phyloP scores from a whole-genome alignment of 2,329 filamentous ascomycete species.

The Colletotrichum somersetense region DNA sequence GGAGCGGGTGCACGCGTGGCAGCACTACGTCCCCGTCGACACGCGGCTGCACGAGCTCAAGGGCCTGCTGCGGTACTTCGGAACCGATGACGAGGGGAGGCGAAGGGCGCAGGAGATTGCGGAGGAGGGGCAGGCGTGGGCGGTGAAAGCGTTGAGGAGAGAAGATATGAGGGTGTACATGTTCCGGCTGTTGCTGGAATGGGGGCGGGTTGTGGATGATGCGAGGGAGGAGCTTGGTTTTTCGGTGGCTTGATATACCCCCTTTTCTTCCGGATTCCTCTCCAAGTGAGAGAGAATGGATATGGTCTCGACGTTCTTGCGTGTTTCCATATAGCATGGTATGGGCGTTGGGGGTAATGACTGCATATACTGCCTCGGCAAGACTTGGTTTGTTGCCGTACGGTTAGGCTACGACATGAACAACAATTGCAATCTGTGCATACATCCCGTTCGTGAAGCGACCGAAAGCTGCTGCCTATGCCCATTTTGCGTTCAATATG shows the following conservation, averaged over 20 bases:
- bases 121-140: conserved; percentile 61
- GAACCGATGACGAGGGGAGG: conserved; percentile 39
- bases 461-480: background rate
- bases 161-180: conserved; percentile 83
- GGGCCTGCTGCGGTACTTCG: conserved; percentile 44
- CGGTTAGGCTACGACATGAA: background rate
- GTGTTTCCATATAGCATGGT: background rate
- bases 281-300: background rate
- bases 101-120: conserved; percentile 43
- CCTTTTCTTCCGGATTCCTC: background rate
- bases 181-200: conserved; percentile 79
- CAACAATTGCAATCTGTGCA: background rate
- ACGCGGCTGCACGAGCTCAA: conserved; percentile 47
- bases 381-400: background rate
- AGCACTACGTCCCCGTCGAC: conserved; percentile 74
- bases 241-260: conserved; percentile 28
- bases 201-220: conserved; percentile 74
- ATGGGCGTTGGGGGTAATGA: background rate
- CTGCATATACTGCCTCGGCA: background rate
- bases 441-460: background rate
- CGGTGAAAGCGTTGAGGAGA: conserved; percentile 67
- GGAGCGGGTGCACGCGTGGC: conserved; percentile 70
- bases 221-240: conserved; percentile 55
- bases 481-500: background rate
- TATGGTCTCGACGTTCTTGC: background rate